Conservation (phyloP, 2,329 filamentous ascomycete species). For the Leptographium lundbergii region DNA sequence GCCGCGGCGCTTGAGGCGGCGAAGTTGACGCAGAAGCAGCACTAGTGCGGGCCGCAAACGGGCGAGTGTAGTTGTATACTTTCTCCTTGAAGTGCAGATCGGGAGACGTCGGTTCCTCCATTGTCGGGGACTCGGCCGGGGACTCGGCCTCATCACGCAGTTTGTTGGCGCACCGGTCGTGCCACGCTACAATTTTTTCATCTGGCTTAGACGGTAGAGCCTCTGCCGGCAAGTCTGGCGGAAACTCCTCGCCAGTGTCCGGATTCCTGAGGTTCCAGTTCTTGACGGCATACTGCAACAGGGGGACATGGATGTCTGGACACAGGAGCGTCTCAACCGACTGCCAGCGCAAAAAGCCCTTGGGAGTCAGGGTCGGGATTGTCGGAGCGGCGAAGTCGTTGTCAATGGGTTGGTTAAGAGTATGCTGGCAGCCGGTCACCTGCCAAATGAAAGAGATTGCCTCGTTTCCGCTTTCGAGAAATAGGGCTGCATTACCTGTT, state of each 20-base stretch:
- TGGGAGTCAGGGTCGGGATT: conserved; percentile 68
- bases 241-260: conserved; percentile 57
- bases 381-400: conserved; percentile 62
- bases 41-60: conserved; percentile 10
- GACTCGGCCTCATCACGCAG: conserved; percentile 47
- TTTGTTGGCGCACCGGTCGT: conserved; percentile 60
- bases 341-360: conserved; percentile 89
- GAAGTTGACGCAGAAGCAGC: neutral
- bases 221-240: conserved; percentile 40
- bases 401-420: conserved; percentile 65
- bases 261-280: conserved; percentile 67
- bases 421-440: conserved; percentile 80
- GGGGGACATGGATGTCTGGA: conserved; percentile 77
- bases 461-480: conserved; percentile 58
- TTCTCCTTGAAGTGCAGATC: conserved; percentile 16
- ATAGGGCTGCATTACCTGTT: conserved; percentile 41
- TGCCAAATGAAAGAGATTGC: conserved; percentile 88
- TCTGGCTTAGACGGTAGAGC: conserved; percentile 64
- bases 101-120: conserved; percentile 17
- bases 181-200: conserved; percentile 73
- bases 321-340: conserved; percentile 79
- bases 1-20: neutral
- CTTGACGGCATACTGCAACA: conserved; percentile 67
- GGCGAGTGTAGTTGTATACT: conserved; percentile 18
- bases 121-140: conserved; percentile 25